Base-by-base conservation (phyloP, 1,284 basidiomycete genomes). In the Cerrena zonata region DNA sequence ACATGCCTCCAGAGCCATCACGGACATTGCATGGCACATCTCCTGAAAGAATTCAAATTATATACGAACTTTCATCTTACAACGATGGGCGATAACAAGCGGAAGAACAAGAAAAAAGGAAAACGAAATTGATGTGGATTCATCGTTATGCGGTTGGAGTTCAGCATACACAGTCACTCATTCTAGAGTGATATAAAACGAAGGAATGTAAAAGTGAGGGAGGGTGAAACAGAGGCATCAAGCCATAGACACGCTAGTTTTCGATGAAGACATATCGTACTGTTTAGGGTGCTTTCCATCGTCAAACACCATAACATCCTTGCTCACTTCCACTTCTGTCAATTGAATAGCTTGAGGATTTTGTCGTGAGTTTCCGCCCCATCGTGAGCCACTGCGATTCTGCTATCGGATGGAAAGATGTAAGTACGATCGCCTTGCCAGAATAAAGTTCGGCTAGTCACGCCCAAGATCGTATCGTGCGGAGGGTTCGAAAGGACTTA, bases 271-370 rank as follows among this genome's bases (percentile, higher is more conserved):
- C 30, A 7, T 7, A 19, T 41, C 39, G 15, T 22, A 5, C 18
- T 22, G 7, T 10, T 41, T 7, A 7, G 18, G 18, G 7, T 41
- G 5, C 18, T 7, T 27, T n/a, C 50, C 39, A 23, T 53, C 46
- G 23, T 52, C 21, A 24, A 41, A 23, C 19, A 54, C 51, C 26
- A 55, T 26, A 43, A 57, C 53, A 4, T 57, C 56, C 40, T 53
- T 50, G 22, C 53, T 51, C 2, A 55, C 53, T n/a, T 22, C 30
- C 10, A 57, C 54, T 19, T 57, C 53, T 5, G 45, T 40, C n/a
- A 57, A 43, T 22, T 39, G 43, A 40, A 55, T 53, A 21, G 36
- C 44, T 11, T 27, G 51, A 5, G 40, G 38, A 12, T 40, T 37
- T 11, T 36, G 23, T 15, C 36, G 36, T 12, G 53, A 51, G 24